Evolutionary conservation across 2,329 filamentous ascomycete genomes (phyloP).

Genomic region (Rhynchosporium graminicola): DNA sequence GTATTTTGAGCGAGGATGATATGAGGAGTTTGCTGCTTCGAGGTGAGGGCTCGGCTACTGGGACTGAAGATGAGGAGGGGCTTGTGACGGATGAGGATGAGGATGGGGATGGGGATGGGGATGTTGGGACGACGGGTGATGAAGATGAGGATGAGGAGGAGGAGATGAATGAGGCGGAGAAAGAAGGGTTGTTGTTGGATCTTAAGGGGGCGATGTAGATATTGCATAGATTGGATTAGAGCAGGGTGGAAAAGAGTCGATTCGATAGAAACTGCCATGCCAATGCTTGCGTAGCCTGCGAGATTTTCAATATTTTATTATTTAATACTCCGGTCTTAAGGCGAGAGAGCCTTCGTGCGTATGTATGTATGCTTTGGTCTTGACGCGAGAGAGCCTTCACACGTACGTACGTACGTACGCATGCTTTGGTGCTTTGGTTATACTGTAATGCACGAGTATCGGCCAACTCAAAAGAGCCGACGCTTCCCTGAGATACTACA

Average conservation of each 20-base stretch:
- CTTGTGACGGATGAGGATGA: background rate
- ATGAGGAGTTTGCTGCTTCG: constrained; percentile 49
- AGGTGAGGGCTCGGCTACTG: constrained; percentile 36
- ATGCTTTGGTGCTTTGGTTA: no score
- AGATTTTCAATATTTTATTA: background rate
- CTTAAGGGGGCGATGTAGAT: background rate
- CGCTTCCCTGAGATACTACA: no score
- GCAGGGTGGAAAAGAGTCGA: background rate
- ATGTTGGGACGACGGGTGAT: background rate
- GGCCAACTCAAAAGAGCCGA: no score
- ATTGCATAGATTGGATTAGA: background rate
- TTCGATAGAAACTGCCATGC: background rate
- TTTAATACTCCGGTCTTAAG: background rate
- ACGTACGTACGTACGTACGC: no score
- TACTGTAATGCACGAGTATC: no score
- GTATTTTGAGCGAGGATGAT: constrained; percentile 62
- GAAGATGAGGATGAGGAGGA: background rate
- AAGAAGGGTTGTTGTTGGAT: constrained; percentile 10
- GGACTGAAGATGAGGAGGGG: constrained; percentile 38
- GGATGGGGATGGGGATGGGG: background rate
- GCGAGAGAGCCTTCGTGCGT: no score
- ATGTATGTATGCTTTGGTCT: no score
- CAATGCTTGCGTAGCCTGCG: background rate
- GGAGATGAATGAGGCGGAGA: background rate
- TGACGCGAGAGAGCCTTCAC: no score